Percentiles rank a stretch among this genome's conserved stretches.
These are phyloP conservation scores for Exutisphaerella laricina DNA, from an alignment of 2,329 filamentous ascomycete species.

Conservation along the genomic window DNA sequence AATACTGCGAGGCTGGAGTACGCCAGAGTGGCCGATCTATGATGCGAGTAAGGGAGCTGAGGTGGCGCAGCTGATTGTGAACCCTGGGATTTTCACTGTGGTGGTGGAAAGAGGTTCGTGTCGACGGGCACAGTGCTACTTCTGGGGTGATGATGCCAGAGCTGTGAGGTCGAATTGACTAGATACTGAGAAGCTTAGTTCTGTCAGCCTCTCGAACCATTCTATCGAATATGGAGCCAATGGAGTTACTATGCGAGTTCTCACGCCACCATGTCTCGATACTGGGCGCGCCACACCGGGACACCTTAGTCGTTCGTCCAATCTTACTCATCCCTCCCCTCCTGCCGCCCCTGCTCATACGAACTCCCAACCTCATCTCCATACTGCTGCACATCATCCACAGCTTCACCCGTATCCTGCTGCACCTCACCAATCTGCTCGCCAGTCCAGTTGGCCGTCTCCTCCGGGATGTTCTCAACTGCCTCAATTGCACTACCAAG, in stretches of 20 bases:
- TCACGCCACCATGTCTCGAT: too few species aligned
- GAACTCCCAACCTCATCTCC: constrained; percentile 1
- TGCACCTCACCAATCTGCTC: constrained; percentile 1
- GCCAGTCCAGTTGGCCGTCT: constrained; percentile 2
- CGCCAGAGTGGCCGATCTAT: constrained; percentile 32
- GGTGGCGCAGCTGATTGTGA: constrained; percentile 12
- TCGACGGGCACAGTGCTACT: constrained; percentile 12
- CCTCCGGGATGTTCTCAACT: not conserved
- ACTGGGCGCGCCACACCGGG: too few species aligned
- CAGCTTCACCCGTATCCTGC: constrained; percentile 1
- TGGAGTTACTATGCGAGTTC: too few species aligned
- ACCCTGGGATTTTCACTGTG: constrained; percentile 11
- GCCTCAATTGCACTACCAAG: not conserved
- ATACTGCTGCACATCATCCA: constrained; percentile 2
- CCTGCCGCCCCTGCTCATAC: not conserved
- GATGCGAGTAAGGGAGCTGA: constrained; percentile 12
- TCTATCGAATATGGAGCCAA: too few species aligned
- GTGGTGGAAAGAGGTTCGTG: constrained; percentile 13
- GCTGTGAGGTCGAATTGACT: constrained; percentile 10
- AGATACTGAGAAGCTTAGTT: too few species aligned
- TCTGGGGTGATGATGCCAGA: constrained; percentile 13
- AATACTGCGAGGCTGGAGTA: constrained; percentile 27
- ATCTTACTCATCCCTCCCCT: not conserved
- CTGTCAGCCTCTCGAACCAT: too few species aligned
- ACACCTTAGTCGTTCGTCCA: too few species aligned